Evolutionary conservation across 1,139 yeast species (phyloP).

Genomic region (Yamadazyma diospyri): DNA sequence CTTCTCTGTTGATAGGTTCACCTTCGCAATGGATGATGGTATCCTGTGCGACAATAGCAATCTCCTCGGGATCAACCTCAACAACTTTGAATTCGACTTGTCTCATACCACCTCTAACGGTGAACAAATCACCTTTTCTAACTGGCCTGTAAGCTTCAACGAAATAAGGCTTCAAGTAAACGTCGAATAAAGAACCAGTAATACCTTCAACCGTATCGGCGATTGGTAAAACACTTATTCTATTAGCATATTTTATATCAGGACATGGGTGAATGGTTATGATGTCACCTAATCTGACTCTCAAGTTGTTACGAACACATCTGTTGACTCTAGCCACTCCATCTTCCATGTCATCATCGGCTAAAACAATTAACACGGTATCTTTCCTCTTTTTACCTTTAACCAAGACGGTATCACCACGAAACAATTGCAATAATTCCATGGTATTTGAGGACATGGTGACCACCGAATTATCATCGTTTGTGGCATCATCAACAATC

Average conservation of each 20-base stretch:
- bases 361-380: slow-evolving; percentile 93
- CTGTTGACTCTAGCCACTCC: slow-evolving; percentile 94
- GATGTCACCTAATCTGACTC: slow-evolving; percentile 92
- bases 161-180: slow-evolving; percentile 94
- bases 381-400: slow-evolving; percentile 98
- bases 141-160: slow-evolving; percentile 99
- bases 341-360: slow-evolving; percentile 95
- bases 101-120: slow-evolving; percentile 98
- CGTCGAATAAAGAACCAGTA: slow-evolving; percentile 96
- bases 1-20: slow-evolving; percentile 98
- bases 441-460: slow-evolving; percentile 93
- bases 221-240: slow-evolving; percentile 94
- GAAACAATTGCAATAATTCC: slow-evolving; percentile 91
- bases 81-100: slow-evolving; percentile 98
- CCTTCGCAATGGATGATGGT: slow-evolving; percentile 98
- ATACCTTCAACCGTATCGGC: slow-evolving; percentile 98
- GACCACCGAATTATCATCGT: slow-evolving; percentile 95
- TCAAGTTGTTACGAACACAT: slow-evolving; percentile 90
- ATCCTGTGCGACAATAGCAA: slow-evolving; percentile 97
- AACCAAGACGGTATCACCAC: slow-evolving; percentile 96
- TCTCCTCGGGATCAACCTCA: slow-evolving; percentile 96
- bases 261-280: slow-evolving; percentile 94
- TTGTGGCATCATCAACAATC: slow-evolving; percentile 94
- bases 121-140: slow-evolving; percentile 93
- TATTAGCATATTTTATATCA: slow-evolving; percentile 89